Evolutionary conservation across 73 alveolate genomes (phyloP), one percentile per base, ranked within the genome.

Genomic region (Paramecium sexaurelia): DNA sequence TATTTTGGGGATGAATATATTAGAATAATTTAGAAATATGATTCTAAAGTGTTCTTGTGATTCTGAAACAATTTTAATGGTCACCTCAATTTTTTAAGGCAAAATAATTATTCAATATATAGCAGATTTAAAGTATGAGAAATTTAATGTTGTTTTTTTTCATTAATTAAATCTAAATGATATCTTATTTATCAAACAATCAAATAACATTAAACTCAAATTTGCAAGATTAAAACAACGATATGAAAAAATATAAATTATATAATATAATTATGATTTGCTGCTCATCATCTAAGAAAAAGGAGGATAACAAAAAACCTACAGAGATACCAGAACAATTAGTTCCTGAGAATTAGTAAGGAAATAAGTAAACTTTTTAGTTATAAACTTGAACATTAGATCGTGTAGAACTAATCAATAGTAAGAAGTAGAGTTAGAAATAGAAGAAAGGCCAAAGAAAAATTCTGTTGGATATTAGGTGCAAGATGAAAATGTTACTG

Each of bases 401-500:
- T 61, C 83, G 24, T 32, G 47, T 29, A 61, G 43, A 61, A 32
- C 83, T 45, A 61, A 61, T 6, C 39, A 51, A 51, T 51, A 51
- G 7, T 20, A 61, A 11, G 83, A 61, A 6, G 43, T 61, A 29
- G 43, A 24, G 83, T 32, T 32, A 24, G 83, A 61, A 61, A 61
- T 61, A 3, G 83, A 61, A 26, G 83, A 61, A 61, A 7, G 83
- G 26, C 83, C 83, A 6, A 61, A 61, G 83, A 61, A 61, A 61
- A 26, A 61, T 61, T 61, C 83, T 26, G 43, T 61, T 0, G 43
- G 43, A 11, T 61, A 61, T 24, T 29, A 61, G 26, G 83, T 61
- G 39, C 26, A 61, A 61, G 83, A 61, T 61, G 83, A 61, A 61
- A 61, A 61, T 61, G 83, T 61, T 1, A 26, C 83, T 26, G 83